phyloP scores from a whole-genome alignment of 169 alveolate genomes.

The Plasmodium chabaudi region DNA sequence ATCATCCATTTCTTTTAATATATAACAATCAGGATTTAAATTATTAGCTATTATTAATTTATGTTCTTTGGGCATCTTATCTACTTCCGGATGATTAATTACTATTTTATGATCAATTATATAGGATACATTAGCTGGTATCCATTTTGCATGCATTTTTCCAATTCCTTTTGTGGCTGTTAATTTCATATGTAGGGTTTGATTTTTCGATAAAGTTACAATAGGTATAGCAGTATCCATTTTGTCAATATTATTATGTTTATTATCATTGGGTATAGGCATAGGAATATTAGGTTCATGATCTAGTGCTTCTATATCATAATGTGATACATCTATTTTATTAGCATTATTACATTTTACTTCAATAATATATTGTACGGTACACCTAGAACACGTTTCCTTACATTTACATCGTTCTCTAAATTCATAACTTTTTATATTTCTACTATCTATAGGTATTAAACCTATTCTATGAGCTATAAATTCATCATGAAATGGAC shows the following conservation, averaged over 20 bases:
- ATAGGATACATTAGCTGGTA: slow-evolving; percentile 94
- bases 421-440: slow-evolving; percentile 91
- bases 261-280: slow-evolving; percentile 64
- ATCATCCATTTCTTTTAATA: slow-evolving; percentile 65
- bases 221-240: slow-evolving; percentile 91
- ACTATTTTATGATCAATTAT: slow-evolving; percentile 84
- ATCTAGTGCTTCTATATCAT: slow-evolving; percentile 83
- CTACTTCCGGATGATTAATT: slow-evolving; percentile 83
- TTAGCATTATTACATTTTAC: slow-evolving; percentile 92
- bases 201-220: slow-evolving; percentile 93
- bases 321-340: slow-evolving; percentile 90
- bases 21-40: slow-evolving; percentile 70
- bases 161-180: slow-evolving; percentile 98
- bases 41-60: slow-evolving; percentile 45
- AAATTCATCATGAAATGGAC: slow-evolving; percentile 97
- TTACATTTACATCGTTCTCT: slow-evolving; percentile 94
- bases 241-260: slow-evolving; percentile 58
- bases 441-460: slow-evolving; percentile 93
- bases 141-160: slow-evolving; percentile 98
- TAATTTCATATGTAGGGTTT: slow-evolving; percentile 92
- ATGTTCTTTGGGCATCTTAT: slow-evolving; percentile 73
- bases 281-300: slow-evolving; percentile 79
- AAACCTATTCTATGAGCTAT: slow-evolving; percentile 96
- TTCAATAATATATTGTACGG: slow-evolving; percentile 92
- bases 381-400: slow-evolving; percentile 92